Evolutionary conservation across 2,329 filamentous ascomycete species (phyloP), one percentile per base, ranked within the genome.

Genomic region (Aspergillus ustus): DNA sequence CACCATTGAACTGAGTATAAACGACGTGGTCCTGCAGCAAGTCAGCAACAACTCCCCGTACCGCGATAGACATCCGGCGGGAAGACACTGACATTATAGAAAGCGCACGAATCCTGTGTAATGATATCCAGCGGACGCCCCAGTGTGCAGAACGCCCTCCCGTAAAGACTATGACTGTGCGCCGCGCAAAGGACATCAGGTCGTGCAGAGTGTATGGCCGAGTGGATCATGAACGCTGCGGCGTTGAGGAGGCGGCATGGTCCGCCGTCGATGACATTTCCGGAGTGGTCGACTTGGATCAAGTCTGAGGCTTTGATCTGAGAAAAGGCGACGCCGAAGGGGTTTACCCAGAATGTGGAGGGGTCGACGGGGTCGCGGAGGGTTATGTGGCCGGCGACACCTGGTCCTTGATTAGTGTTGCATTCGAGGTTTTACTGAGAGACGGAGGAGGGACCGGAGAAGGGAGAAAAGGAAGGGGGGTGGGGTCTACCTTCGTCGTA

Each of bases 341-440:
- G 88, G 66, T 90, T 90, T 4, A 90, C 85, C 87, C 87, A 89
- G 76, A 89, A 89, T 0, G 82, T 85, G 5, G 78, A 73, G 0
- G 84, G 83, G 44, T 87, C 82, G 7, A 89, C 82, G 0, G 87
- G 87, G 63, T 89, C 84, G 28, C 85, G 80, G 28, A 88, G 69
- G 1, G 86, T 88, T 65, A 89, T 88, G 68, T 89, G 86, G 1
- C 87, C 86, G 8, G 86, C 86, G 34, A 89, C 84, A 17, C 86
- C 86, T 73, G 56, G 28, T 29, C 7, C 15, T 7, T 43, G 3
- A 22, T 63, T 51, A 59, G 49, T 43, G 28, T 43, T 20, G 29
- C 19, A 28, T 20, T 9, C 34, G 20, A 8, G 13, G 43, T 19
- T 28, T 8, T 44, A 28, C 40, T 17, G 28, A 40, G 5, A 25